These are phyloP conservation scores for Phaseolus lunatus DNA, from an alignment of 306 rosid species.

Conservation along the genomic window DNA sequence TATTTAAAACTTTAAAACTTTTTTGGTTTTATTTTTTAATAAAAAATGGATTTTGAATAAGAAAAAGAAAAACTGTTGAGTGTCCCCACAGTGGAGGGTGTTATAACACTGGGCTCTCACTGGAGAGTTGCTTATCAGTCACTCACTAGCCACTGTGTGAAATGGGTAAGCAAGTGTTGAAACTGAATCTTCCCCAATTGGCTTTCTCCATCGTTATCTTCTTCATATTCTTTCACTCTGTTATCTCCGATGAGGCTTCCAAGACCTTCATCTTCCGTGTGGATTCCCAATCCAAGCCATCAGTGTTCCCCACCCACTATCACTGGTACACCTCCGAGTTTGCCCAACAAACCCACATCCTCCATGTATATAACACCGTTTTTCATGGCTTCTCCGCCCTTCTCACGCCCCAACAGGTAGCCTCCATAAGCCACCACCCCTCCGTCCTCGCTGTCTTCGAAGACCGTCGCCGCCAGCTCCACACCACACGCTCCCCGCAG, in stretches of 20 bases:
- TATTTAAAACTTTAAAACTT: background rate
- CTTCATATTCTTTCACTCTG: constrained; percentile 27
- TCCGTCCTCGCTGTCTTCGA: constrained; percentile 76
- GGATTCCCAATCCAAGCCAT: constrained; percentile 68
- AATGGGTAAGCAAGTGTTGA: constrained; percentile 26
- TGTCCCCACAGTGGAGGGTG: background rate
- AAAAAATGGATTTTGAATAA: background rate
- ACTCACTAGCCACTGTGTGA: constrained; percentile 6
- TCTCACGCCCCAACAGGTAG: constrained; percentile 54
- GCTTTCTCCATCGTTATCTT: constrained; percentile 40
- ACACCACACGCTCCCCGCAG: constrained; percentile 97
- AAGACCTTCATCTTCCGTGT: constrained; percentile 79
- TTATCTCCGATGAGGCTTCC: constrained; percentile 23
- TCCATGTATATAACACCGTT: constrained; percentile 75
- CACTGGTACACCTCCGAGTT: constrained; percentile 87
- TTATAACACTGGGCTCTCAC: constrained; percentile 42
- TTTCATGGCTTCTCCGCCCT: constrained; percentile 94
- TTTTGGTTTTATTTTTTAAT: no score
- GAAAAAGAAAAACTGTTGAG: background rate
- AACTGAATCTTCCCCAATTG: background rate
- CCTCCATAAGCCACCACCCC: constrained; percentile 55
- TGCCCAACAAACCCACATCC: constrained; percentile 62
- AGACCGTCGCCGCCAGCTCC: constrained; percentile 79
- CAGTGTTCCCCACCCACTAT: constrained; percentile 75
- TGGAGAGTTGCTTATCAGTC: background rate